These are phyloP conservation scores for Avena insularis DNA, from an alignment of 176 grass and related monocot species.

Conservation along the genomic window DNA sequence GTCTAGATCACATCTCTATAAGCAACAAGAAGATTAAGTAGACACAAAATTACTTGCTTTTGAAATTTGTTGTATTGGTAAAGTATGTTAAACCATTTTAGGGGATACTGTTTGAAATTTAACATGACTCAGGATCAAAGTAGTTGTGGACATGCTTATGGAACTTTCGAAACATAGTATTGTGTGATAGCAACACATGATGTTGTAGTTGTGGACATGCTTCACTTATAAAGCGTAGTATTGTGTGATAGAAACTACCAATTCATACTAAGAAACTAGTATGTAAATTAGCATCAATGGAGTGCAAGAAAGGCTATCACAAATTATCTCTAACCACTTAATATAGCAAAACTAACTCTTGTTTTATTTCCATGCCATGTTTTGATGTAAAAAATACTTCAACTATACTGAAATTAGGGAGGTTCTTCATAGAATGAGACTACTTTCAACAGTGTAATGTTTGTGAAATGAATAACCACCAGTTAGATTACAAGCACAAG, in stretches of 20 bases:
- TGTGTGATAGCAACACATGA: no score
- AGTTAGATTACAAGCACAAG: no score
- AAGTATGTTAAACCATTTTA: not conserved
- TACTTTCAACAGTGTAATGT: not conserved
- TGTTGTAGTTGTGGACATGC: no score
- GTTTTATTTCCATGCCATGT: not conserved
- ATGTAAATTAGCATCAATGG: not conserved
- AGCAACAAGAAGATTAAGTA: not conserved
- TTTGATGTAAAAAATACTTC: not conserved
- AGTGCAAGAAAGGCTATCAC: not conserved
- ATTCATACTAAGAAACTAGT: not conserved
- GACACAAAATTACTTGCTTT: not conserved
- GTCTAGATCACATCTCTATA: not conserved
- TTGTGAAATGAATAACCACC: no score
- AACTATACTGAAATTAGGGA: not conserved
- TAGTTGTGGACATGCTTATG: not conserved
- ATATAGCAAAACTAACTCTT: not conserved
- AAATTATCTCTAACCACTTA: not conserved
- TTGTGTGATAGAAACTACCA: not conserved
- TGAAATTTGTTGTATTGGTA: not conserved
- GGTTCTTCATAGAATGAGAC: not conserved
- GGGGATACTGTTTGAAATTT: not conserved
- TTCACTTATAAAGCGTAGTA: not conserved
- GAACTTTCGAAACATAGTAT: not conserved
- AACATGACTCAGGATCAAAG: not conserved